Evolutionary conservation across 2,329 filamentous ascomycete species (phyloP), one percentile per base, ranked within the genome.

Genomic region (Canariomyces notabilis): DNA sequence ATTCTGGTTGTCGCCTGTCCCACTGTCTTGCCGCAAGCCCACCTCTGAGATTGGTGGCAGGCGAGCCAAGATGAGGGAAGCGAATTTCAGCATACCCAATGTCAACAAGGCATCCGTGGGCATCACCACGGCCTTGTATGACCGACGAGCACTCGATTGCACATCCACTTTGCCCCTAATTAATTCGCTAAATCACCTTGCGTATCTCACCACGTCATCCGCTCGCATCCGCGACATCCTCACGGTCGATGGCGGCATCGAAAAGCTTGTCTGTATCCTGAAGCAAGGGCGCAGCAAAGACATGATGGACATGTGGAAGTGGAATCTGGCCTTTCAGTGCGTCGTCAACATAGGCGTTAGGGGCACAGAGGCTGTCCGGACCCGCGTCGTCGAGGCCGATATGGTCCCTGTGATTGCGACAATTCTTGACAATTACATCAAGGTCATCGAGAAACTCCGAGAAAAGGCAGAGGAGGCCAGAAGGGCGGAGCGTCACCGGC

Each of bases 271-370:
- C 64, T 96, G 89, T 77, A 96, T 98, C 63, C 80, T 98, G 67
- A 98, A 98, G 70, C 89, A 95, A 69, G 93, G 93, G 53, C 80
- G 93, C 64, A 96, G 88, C 71, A 94, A 90, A 69, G 91, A 98
- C 66, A 85, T 96, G 83, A 96, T 97, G 91, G 91, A 96, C 67
- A 95, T 95, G 87, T 98, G 93, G 93, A 97, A 97, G 70, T 98
- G 93, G 93, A 98, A 96, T 63, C 77, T 98, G 53, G 93, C 93
- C 43, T 98, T 98, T 67, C 93, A 97, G 69, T 98, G 93, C 67
- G 90, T 97, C 55, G 93, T 98, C 64, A 98, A 98, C 67, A 97
- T 98, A 63, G 93, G 93, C 47, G 91, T 98, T 50, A 82, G 93
- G 57, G 93, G 93, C 50, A 96, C 93, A 11, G 93, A 98, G 71